Evolutionary conservation across 441 rosid species (phyloP).

Genomic region (Gossypium davidsonii): DNA sequence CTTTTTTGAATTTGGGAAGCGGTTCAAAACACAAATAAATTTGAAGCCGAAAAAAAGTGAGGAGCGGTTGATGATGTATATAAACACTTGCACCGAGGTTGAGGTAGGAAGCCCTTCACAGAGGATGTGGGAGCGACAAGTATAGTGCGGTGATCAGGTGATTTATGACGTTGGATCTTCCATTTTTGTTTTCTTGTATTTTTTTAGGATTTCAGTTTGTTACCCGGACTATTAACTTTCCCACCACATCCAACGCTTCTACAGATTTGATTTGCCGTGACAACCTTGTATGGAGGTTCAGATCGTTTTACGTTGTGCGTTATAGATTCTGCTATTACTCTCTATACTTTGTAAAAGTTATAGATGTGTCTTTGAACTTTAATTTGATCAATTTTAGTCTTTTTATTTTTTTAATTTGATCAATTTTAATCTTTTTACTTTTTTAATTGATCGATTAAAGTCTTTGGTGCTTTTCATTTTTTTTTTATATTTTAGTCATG

Average conservation of each 20-base stretch:
- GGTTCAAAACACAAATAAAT: not conserved
- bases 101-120: not conserved
- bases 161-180: not conserved
- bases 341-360: too few relatives aligned
- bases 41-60: not conserved
- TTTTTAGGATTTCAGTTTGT: not conserved
- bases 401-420: too few relatives aligned
- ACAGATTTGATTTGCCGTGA: not conserved
- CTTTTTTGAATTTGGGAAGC: slow-evolving; percentile 10
- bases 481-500: too few relatives aligned
- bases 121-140: not conserved
- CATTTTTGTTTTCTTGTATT: not conserved
- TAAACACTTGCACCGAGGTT: not conserved
- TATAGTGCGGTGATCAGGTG: not conserved
- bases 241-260: not conserved
- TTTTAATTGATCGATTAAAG: too few relatives aligned
- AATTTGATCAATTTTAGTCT: too few relatives aligned
- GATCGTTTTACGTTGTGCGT: not conserved
- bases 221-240: not conserved
- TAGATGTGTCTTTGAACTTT: too few relatives aligned
- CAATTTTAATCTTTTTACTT: too few relatives aligned
- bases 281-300: not conserved
- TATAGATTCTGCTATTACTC: too few relatives aligned
- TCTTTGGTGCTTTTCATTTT: too few relatives aligned
- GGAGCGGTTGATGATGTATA: slow-evolving; percentile 12